Conservation (phyloP, 306 rosid species). For the Dalbergia cochinchinensis region DNA sequence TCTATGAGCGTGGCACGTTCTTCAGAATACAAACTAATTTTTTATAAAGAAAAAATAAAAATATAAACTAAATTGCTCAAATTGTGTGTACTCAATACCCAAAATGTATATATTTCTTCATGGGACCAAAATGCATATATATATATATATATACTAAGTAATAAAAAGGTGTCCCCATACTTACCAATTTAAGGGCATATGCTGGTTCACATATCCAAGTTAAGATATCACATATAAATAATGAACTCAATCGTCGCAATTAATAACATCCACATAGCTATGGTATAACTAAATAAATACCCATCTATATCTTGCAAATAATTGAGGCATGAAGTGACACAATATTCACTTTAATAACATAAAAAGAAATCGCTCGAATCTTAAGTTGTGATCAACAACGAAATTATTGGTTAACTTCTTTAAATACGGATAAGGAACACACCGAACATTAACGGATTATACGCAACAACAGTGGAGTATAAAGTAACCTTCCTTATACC, state of each 20-base stretch:
- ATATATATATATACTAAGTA: too few species aligned
- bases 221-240: constrained; percentile 31
- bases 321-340: constrained; percentile 57
- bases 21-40: not conserved
- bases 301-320: constrained; percentile 38
- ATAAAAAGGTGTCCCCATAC: not conserved
- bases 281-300: constrained; percentile 12
- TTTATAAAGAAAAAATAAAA: not conserved
- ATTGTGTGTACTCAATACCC: not conserved
- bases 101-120: too few species aligned
- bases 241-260: constrained; percentile 5
- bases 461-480: constrained; percentile 50
- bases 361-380: constrained; percentile 35
- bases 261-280: constrained; percentile 40
- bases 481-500: constrained; percentile 48
- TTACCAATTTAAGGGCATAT: constrained; percentile 22
- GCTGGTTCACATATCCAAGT: constrained; percentile 30
- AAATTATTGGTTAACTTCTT: constrained; percentile 40
- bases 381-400: constrained; percentile 31
- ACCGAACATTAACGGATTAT: constrained; percentile 45
- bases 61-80: not conserved
- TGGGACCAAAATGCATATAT: too few species aligned
- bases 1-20: constrained; percentile 8
- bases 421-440: constrained; percentile 39
- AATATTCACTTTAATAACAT: constrained; percentile 44